These are phyloP conservation scores for Ogataea neopini DNA, from an alignment of 805 yeast genomes.

Conservation along the genomic window DNA sequence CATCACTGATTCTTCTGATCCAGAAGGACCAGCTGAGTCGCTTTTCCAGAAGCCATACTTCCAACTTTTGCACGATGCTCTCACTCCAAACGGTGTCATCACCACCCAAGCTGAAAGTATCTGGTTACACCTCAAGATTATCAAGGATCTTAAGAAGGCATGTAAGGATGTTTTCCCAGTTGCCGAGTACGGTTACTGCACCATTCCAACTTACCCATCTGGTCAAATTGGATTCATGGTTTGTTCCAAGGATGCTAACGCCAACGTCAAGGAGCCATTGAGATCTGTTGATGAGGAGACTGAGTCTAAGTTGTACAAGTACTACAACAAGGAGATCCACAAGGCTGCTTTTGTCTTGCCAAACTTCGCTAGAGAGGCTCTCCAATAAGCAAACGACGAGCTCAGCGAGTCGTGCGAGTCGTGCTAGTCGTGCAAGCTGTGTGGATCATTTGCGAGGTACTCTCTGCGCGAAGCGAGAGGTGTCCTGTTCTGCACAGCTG, in stretches of 20 bases:
- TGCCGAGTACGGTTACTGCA: constrained; percentile 86
- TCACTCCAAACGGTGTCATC: constrained; percentile 87
- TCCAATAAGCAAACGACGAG: constrained; percentile 11
- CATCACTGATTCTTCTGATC: constrained; percentile 96
- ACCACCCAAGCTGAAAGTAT: constrained; percentile 95
- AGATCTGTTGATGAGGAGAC: constrained; percentile 63
- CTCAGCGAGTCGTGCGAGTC: neutral
- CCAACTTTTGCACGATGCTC: constrained; percentile 78
- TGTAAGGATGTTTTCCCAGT: constrained; percentile 86
- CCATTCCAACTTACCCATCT: constrained; percentile 95
- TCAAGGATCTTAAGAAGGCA: constrained; percentile 77
- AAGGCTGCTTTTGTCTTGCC: constrained; percentile 90
- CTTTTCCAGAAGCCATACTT: constrained; percentile 93
- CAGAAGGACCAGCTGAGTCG: constrained; percentile 97
- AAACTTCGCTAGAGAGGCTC: constrained; percentile 70
- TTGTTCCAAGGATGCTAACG: constrained; percentile 72
- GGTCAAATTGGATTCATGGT: constrained; percentile 99
- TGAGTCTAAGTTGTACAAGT: constrained; percentile 67
- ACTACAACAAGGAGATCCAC: constrained; percentile 84
- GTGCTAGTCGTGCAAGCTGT: neutral
- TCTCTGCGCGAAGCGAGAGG: too few species aligned
- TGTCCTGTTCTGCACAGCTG: too few species aligned
- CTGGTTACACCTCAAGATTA: constrained; percentile 87
- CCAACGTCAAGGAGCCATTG: constrained; percentile 66
- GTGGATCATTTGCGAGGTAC: neutral